Evolutionary conservation across 2,329 filamentous ascomycete genomes (phyloP), one percentile per base, ranked within the genome.

Genomic region (Daldinia sp.): DNA sequence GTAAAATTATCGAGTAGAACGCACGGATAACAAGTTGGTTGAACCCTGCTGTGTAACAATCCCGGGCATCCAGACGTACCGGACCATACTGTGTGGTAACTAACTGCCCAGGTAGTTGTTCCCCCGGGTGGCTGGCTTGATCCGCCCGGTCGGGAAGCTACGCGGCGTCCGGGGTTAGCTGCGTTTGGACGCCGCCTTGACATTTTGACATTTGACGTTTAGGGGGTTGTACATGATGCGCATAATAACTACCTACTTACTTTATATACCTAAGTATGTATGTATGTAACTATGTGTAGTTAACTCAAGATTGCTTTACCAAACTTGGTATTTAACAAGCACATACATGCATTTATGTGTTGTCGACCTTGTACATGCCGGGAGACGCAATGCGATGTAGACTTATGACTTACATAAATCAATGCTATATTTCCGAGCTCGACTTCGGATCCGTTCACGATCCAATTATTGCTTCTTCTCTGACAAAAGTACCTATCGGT

Each of bases 151-250:
- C 27, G 39, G 39, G 39, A 27, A 45, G 21, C 21, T 25, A 27
- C 7, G 21, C 39, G 27, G n/a, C 11, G 30, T 23, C 35, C 55
- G 45, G 55, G 45, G 39, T 45, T 34, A 37, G 32, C 55, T 47
- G 55, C 17, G 25, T 23, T 23, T 52, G 49, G 32, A 52, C 13
- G 47, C 30, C 30, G 47, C 9, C n/a, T 35, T 41, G 50, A 45
- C 39, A 45, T n/a, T n/a, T n/a, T n/a, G n/a, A n/a, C n/a, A n/a
- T n/a, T n/a, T n/a, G n/a, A n/a, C n/a, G n/a, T n/a, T n/a, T n/a
- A n/a, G n/a, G n/a, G n/a, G n/a, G n/a, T n/a, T n/a, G n/a, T n/a
- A n/a, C n/a, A n/a, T n/a, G n/a, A n/a, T n/a, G n/a, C n/a, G n/a
- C n/a, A n/a, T n/a, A n/a, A n/a, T 13, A 45, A 10, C 21, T 10